These are phyloP conservation scores for Leavenworthia alabamica DNA, from an alignment of 345 rosid genomes.

Conservation along the genomic window DNA sequence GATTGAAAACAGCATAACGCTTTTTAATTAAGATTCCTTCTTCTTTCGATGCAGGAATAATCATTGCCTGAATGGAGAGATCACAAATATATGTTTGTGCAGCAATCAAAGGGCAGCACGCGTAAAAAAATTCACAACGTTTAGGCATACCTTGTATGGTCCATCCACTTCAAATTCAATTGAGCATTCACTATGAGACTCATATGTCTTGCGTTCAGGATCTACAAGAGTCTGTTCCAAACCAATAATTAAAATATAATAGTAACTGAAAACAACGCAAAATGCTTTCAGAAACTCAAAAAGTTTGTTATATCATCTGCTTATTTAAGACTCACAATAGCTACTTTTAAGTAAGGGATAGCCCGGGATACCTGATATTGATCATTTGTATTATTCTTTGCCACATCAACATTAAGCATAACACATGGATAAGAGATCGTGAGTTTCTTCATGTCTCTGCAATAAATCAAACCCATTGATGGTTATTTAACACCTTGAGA, in stretches of 20 bases:
- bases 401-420: constrained; percentile 95
- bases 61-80: constrained; percentile 69
- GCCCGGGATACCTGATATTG: constrained; percentile 73
- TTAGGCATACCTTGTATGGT: constrained; percentile 80
- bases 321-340: not conserved
- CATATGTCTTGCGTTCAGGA: constrained; percentile 66
- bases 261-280: constrained; percentile 13
- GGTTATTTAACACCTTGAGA: constrained; percentile 15
- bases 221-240: constrained; percentile 65
- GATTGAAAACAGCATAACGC: constrained; percentile 97
- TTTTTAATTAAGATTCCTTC: constrained; percentile 91
- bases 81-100: constrained; percentile 2
- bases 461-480: constrained; percentile 19
- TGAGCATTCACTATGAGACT: constrained; percentile 88
- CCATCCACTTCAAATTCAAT: constrained; percentile 99
- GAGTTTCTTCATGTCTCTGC: constrained; percentile 77
- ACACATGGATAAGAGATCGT: constrained; percentile 96
- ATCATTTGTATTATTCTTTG: constrained; percentile 85
- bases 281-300: constrained; percentile 14
- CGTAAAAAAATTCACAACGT: constrained; percentile 13
- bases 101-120: constrained; percentile 17
- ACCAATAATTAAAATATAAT: constrained; percentile 17
- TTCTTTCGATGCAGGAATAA: constrained; percentile 98
- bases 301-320: not conserved
- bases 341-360: not conserved